A percentile compares a stretch with the other conserved stretches of the same genome.
phyloP scores from a whole-genome alignment of 148 eudicot genomes.

The Euryodendron excelsum region DNA sequence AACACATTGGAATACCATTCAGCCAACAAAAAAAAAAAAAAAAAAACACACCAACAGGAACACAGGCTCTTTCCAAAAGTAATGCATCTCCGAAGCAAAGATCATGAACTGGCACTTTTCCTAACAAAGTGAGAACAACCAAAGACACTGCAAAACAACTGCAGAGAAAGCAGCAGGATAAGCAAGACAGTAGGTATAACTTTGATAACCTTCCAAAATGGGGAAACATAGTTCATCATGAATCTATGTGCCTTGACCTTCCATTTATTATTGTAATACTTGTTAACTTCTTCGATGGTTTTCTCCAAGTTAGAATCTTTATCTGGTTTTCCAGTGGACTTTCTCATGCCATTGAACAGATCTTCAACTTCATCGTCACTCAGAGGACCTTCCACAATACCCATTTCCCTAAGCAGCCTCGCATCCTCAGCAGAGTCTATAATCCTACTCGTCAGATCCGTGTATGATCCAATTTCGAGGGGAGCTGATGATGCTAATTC shows the following conservation, averaged over 20 bases:
- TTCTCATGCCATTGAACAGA: constrained; percentile 30
- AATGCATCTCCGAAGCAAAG: too few species aligned
- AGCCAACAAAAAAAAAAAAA: too few species aligned
- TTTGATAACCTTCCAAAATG: too few species aligned
- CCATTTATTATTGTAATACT: neutral
- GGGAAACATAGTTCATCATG: too few species aligned
- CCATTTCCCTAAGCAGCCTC: constrained; percentile 10
- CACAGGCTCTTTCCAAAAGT: too few species aligned
- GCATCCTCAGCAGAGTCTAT: constrained; percentile 28
- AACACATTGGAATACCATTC: too few species aligned
- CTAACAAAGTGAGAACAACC: too few species aligned
- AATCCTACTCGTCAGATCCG: constrained; percentile 32
- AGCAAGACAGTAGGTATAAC: too few species aligned
- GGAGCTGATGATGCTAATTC: constrained; percentile 9
- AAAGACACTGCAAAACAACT: too few species aligned
- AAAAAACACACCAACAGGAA: too few species aligned
- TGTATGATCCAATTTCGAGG: constrained; percentile 21
- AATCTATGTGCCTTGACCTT: neutral
- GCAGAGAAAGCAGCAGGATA: too few species aligned
- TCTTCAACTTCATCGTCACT: constrained; percentile 20
- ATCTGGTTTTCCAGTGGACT: neutral
- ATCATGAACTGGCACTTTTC: too few species aligned
- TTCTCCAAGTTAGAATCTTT: neutral
- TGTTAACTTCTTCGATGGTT: neutral
- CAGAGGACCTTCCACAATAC: constrained; percentile 16